Percentiles rank a stretch among this genome's conserved stretches.
These are phyloP conservation scores for Suhomyces emberorum DNA, from an alignment of 805 yeast species.

Conservation along the genomic window DNA sequence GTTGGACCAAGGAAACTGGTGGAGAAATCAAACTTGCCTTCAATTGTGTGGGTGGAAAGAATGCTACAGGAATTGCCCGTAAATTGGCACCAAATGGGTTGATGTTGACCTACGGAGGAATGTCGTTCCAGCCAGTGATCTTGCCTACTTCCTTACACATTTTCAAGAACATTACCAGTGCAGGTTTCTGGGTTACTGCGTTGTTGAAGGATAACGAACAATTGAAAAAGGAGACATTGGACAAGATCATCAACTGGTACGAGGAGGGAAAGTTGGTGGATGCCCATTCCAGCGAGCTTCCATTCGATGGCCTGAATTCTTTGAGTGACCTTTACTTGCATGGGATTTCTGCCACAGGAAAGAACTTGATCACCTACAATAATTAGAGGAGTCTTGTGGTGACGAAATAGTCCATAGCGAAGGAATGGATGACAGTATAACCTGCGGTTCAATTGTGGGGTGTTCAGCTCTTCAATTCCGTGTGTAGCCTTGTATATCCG, in stretches of 20 bases:
- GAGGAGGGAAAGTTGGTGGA: conserved; percentile 36
- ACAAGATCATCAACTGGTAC: conserved; percentile 40
- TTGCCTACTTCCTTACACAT: conserved; percentile 86
- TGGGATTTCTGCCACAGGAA: conserved; percentile 33
- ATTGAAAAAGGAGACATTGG: conserved; percentile 35
- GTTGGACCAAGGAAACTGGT: conserved; percentile 46
- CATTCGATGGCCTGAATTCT: conserved; percentile 16
- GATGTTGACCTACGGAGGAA: conserved; percentile 92
- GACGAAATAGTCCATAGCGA: too few species aligned
- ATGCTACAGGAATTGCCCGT: conserved; percentile 77
- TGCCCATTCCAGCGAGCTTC: conserved; percentile 33
- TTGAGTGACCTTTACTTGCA: conserved; percentile 29
- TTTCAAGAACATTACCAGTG: conserved; percentile 79
- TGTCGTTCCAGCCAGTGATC: conserved; percentile 94
- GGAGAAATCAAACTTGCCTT: conserved; percentile 71
- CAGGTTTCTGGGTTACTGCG: conserved; percentile 91
- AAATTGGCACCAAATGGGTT: conserved; percentile 73
- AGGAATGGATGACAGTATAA: too few species aligned
- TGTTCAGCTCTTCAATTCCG: too few species aligned
- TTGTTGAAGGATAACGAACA: conserved; percentile 33
- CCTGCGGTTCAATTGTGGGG: too few species aligned
- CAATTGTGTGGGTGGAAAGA: conserved; percentile 92
- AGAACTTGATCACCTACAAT: conserved; percentile 32
- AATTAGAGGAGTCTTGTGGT: too few species aligned
- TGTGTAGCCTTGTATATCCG: too few species aligned